These are phyloP conservation scores for Purshia tridentata DNA, from an alignment of 306 rosid species.

Conservation along the genomic window DNA sequence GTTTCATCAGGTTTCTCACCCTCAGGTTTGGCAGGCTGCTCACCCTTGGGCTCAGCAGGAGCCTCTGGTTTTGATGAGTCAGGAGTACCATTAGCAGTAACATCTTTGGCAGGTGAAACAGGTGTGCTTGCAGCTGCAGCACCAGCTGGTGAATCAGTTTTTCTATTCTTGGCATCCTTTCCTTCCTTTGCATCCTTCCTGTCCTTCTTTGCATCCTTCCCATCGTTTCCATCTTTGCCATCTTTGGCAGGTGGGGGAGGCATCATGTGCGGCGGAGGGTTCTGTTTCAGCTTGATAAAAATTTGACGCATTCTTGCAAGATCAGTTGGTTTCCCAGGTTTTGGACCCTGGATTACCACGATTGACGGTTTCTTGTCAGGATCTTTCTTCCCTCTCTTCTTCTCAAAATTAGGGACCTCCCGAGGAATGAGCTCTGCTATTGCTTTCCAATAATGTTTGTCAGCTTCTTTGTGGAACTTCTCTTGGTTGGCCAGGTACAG, in stretches of 20 bases:
- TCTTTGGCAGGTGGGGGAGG: slow-evolving; percentile 74
- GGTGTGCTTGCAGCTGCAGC: slow-evolving; percentile 30
- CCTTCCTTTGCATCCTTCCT: slow-evolving; percentile 27
- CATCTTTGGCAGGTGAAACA: slow-evolving; percentile 43
- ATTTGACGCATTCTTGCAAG: slow-evolving; percentile 86
- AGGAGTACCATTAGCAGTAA: slow-evolving; percentile 33
- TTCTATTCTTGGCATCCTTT: slow-evolving; percentile 36
- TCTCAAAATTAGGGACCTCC: slow-evolving; percentile 88
- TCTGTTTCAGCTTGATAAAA: slow-evolving; percentile 74
- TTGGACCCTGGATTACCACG: slow-evolving; percentile 78
- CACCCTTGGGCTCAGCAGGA: slow-evolving; percentile 36
- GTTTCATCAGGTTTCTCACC: slow-evolving; percentile 15
- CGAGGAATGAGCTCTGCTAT: slow-evolving; percentile 88
- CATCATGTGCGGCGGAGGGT: slow-evolving; percentile 85
- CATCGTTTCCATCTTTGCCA: background rate
- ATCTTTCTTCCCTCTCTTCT: slow-evolving; percentile 88
- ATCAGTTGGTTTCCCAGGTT: slow-evolving; percentile 95
- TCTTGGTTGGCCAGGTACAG: slow-evolving; percentile 72
- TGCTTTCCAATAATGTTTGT: slow-evolving; percentile 90
- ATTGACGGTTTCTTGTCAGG: slow-evolving; percentile 64
- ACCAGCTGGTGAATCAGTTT: slow-evolving; percentile 36
- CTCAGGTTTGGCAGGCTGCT: slow-evolving; percentile 14
- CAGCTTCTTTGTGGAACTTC: slow-evolving; percentile 93
- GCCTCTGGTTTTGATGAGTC: slow-evolving; percentile 35
- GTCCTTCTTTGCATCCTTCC: background rate